Evolutionary conservation across 2,329 filamentous ascomycete species (phyloP), one percentile per base, ranked within the genome.

Genomic region (Elsinoe necatrix): DNA sequence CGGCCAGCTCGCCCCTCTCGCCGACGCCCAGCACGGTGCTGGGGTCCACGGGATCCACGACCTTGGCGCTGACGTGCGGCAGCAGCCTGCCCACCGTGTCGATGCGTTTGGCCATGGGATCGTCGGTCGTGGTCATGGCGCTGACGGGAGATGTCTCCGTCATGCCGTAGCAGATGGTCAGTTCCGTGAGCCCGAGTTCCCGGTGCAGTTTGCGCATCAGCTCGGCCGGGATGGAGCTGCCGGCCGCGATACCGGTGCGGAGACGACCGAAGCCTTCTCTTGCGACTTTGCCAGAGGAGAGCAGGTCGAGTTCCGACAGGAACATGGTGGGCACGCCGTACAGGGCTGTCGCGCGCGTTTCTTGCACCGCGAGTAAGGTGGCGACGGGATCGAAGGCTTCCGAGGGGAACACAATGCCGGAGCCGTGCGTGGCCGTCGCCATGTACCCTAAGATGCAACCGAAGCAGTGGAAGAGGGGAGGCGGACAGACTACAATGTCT

Each of bases 301-400:
- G 78, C 0, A 91, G 79, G 62, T 95, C 89, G 3, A 97, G 79
- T 65, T 95, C 84, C 23, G 91, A 85, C n/a, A 85, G 80, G 64
- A 95, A 92, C 93, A 97, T 98, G 55, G 92, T 97, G 3, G 89
- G 83, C 0, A 97, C 92, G 57, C 92, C 91, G 69, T 96, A 93
- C 0, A 96, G 79, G 0, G 80, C 84, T 0, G 84, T 87, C 45
- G 77, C 81, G 57, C 74, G 75, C 66, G 85, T 79, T 61, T 83
- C 80, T 63, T 81, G 81, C 0, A 87, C 79, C 1, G 81, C 75
- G 57, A 76, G 73, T 0, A 96, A 76, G 0, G 86, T 80, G 0
- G 88, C 87, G 1, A 76, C 70, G 0, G 92, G 87, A 66, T 95
- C 84, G 72, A 97, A 97, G 0, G 89, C 87, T 64, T 95, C 90